Percentiles rank a stretch among this genome's conserved stretches.
Evolutionary conservation across 129 eudicot genomes (phyloP).

Genomic region (Gnaphalium uliginosum): DNA sequence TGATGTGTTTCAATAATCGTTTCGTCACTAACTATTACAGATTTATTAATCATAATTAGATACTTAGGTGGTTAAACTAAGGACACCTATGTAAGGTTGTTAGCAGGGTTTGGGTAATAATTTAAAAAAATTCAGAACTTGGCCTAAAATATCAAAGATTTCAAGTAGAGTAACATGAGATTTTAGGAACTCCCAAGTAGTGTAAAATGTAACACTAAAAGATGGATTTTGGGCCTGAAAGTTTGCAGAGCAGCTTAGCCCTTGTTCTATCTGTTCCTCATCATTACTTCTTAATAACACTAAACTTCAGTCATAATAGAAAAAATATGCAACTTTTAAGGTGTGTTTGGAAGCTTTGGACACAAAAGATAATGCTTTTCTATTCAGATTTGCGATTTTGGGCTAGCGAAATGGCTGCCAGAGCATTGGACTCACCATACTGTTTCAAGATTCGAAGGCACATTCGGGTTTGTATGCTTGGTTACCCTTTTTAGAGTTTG

Average conservation of each 20-base stretch:
- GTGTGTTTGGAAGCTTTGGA: slow-evolving; percentile 33
- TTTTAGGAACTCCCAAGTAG: too few relatives aligned
- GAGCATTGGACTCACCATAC: slow-evolving; percentile 90
- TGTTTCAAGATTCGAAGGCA: slow-evolving; percentile 81
- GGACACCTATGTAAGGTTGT: too few relatives aligned
- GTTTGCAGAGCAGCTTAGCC: not conserved
- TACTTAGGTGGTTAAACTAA: too few relatives aligned
- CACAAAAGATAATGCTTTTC: slow-evolving; percentile 21
- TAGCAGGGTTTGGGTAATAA: too few relatives aligned
- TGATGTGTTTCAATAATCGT: too few relatives aligned
- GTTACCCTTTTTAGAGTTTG: not conserved
- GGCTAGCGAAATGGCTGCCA: slow-evolving; percentile 96
- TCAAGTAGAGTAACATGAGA: too few relatives aligned
- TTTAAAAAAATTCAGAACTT: too few relatives aligned
- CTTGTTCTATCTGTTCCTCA: not conserved
- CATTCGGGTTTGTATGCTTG: slow-evolving; percentile 67
- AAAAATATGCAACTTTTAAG: slow-evolving; percentile 25
- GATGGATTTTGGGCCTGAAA: not conserved
- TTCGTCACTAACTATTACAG: too few relatives aligned
- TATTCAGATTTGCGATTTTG: slow-evolving; percentile 88
- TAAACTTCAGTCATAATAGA: not conserved
- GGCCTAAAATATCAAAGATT: too few relatives aligned
- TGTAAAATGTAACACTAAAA: too few relatives aligned
- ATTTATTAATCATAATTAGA: too few relatives aligned
- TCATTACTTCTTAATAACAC: not conserved